Evolutionary conservation across 1,284 basidiomycete genomes (phyloP).

Genomic region (Fomitopsis pinicola): DNA sequence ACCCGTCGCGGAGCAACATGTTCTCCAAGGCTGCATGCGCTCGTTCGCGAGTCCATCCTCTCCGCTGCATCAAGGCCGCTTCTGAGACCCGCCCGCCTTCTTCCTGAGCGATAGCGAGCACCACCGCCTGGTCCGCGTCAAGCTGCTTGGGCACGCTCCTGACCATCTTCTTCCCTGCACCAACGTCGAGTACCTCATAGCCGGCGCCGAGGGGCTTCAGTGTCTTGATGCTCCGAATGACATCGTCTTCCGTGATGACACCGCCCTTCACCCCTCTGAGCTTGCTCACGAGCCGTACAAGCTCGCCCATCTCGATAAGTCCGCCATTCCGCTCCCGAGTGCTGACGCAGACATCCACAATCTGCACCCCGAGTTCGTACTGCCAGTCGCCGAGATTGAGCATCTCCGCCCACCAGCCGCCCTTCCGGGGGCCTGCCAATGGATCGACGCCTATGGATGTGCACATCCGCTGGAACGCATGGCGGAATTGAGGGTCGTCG

Average conservation of each 20-base stretch:
- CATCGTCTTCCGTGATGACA: constrained; percentile 78
- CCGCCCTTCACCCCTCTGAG: constrained; percentile 67
- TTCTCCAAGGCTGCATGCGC: constrained; percentile 81
- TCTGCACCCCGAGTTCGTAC: constrained; percentile 93
- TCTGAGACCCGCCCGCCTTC: constrained; percentile 64
- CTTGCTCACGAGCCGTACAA: constrained; percentile 74
- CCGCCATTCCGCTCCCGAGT: constrained; percentile 90
- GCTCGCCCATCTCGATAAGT: constrained; percentile 84
- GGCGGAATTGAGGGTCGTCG: constrained; percentile 83
- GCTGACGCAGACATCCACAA: constrained; percentile 93
- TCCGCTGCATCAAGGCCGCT: constrained; percentile 47
- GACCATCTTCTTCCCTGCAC: constrained; percentile 62
- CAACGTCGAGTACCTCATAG: constrained; percentile 79
- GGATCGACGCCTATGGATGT: constrained; percentile 94
- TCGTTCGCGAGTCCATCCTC: constrained; percentile 79
- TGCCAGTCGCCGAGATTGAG: constrained; percentile 92
- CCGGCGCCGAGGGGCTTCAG: constrained; percentile 86
- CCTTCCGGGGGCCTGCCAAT: constrained; percentile 77
- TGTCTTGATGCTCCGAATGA: constrained; percentile 82
- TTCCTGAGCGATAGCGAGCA: constrained; percentile 71
- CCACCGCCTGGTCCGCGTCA: constrained; percentile 76
- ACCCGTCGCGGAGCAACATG: constrained; percentile 85
- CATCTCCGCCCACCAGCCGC: constrained; percentile 89
- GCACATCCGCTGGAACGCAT: constrained; percentile 97
- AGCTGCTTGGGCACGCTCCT: constrained; percentile 74